Evolutionary conservation across 768 basidiomycete species (phyloP), one percentile per base, ranked within the genome.

Genomic region (Tephrocybe sp.): DNA sequence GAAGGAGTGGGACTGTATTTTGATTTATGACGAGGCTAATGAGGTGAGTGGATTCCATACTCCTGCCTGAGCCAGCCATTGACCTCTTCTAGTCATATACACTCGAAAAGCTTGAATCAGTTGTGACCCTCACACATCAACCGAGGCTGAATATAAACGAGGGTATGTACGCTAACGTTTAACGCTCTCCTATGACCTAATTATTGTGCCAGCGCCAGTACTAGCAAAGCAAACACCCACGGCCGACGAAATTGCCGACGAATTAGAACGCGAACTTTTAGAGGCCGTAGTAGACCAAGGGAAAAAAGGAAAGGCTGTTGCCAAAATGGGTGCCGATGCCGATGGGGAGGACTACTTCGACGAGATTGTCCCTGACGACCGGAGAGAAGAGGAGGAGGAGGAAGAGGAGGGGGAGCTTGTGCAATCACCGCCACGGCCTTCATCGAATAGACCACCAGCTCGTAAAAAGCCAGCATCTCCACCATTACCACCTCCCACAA

Each of bases 11-110:
- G 87, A 90, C 45, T 92, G 89, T 56, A 80, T 91, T 6, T 72
- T 92, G 35, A 85, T 92, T 39, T 92, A 84, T 59, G 89, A 92
- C 62, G 87, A 88, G 60, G 85, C 82, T 48, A 72, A 78, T 42
- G 81, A 81, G 56, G 89, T 87, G 62, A 63, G 81, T 70, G 30
- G 47, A 38, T 40, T 35, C 20, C 26, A 22, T 16, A 13, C 42
- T 14, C 19, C 14, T 13, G n/a, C 16, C n/a, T 19, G 30, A 32
- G 43, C 52, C n/a, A 53, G 26, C 51, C 16, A 20, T 65, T 54
- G 9, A 58, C n/a, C 55, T 49, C 44, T 45, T 22, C 9, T 58
- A 90, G 87, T 77, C 75, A 46, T 87, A 83, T 59, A 85, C 82
- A 9, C 69, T 90, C 16, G 89, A 91, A 70, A 89, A 88, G 62